A percentile compares a stretch with the other conserved stretches of the same genome.
phyloP scores from a whole-genome alignment of 202 grass and related monocot genomes.

The Carex arenaria region DNA sequence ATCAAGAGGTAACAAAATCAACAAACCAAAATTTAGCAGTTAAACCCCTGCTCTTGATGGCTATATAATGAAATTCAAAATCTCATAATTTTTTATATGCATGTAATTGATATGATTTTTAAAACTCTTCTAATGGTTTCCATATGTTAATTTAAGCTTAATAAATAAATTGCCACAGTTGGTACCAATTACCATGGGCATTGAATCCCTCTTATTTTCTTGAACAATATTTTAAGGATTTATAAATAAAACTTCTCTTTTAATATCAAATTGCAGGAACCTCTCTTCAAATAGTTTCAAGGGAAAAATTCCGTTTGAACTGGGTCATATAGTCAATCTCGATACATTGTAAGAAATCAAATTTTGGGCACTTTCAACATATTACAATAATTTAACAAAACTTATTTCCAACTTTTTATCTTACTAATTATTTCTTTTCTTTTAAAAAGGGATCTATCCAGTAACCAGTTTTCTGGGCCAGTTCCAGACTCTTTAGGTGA shows the following conservation, averaged over 20 bases:
- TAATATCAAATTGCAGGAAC: slow-evolving; percentile 52
- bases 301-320: slow-evolving; percentile 74
- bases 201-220: background rate
- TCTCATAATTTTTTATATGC: no score
- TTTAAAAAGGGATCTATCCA: slow-evolving; percentile 80
- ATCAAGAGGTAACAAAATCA: no score
- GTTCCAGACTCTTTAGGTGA: slow-evolving; percentile 79
- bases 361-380: background rate
- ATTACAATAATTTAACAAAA: slow-evolving; percentile 11
- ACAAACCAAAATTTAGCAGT: no score
- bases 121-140: no score
- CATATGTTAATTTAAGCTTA: no score
- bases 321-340: slow-evolving; percentile 87
- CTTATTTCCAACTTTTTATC: background rate
- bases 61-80: no score
- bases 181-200: no score
- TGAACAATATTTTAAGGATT: slow-evolving; percentile 1
- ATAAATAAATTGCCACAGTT: no score
- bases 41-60: no score
- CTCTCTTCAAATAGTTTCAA: slow-evolving; percentile 92
- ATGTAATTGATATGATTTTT: no score
- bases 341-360: slow-evolving; percentile 81
- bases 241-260: background rate
- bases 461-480: slow-evolving; percentile 76
- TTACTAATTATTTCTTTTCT: slow-evolving; percentile 12